Percentiles rank a stretch among this genome's conserved stretches.
phyloP scores from a whole-genome alignment of 306 rosid genomes.

The Astragalus membranaceus region DNA sequence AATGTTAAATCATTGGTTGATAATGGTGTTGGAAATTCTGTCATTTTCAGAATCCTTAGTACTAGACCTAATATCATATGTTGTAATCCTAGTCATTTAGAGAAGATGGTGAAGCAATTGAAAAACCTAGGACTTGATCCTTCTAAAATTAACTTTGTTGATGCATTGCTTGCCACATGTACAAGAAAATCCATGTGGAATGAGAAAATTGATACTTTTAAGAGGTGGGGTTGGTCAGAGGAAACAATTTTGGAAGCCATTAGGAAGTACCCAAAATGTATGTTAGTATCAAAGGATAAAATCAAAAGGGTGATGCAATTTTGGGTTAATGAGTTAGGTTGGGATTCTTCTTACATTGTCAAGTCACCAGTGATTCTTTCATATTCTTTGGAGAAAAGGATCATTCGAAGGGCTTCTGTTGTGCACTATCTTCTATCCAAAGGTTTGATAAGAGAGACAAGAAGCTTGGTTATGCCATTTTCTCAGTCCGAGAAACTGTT shows the following conservation, averaged over 20 bases:
- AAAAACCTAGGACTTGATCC: conserved; percentile 41
- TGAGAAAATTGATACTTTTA: conserved; percentile 30
- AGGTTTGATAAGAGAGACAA: too few relatives aligned
- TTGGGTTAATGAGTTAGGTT: too few relatives aligned
- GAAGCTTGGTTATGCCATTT: too few relatives aligned
- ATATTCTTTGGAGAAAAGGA: too few relatives aligned
- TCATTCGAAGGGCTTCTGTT: too few relatives aligned
- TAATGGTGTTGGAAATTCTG: background rate
- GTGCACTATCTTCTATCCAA: too few relatives aligned
- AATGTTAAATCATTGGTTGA: background rate
- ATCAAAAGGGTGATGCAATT: background rate
- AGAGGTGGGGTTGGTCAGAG: conserved; percentile 59
- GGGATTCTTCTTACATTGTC: too few relatives aligned
- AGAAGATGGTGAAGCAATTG: conserved; percentile 9
- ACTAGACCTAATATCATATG: background rate
- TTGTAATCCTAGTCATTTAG: background rate
- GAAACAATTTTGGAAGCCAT: conserved; percentile 28
- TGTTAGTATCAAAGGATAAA: conserved; percentile 34
- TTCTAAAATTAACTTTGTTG: conserved; percentile 9
- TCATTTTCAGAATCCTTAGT: background rate
- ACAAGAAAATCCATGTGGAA: conserved; percentile 31
- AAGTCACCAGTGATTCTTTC: too few relatives aligned
- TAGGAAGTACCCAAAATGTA: conserved; percentile 21
- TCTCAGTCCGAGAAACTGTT: background rate
- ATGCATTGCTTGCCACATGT: conserved; percentile 25